A percentile compares a stretch with the other conserved stretches of the same genome.
Conservation (phyloP, 2,329 filamentous ascomycete species). For the Ophiocordyceps camponoti-leonardi region DNA sequence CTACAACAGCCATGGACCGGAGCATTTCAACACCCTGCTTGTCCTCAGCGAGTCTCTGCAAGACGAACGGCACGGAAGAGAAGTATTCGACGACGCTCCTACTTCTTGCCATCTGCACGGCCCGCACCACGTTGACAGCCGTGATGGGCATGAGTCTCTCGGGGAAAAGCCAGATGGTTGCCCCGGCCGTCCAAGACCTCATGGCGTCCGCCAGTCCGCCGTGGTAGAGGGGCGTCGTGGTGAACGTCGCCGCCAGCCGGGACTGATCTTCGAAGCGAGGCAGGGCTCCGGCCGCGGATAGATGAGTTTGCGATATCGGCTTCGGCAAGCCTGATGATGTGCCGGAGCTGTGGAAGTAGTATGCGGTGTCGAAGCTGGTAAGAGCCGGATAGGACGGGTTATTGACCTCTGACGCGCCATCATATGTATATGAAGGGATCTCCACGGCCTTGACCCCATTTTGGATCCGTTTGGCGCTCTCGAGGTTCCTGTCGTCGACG, state of each 20-base stretch:
- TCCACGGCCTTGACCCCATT: not conserved
- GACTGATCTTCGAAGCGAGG: conserved; percentile 22
- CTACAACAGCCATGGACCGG: conserved; percentile 39
- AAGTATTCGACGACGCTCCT: conserved; percentile 31
- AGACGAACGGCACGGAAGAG: conserved; percentile 41
- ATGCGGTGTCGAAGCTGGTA: conserved; percentile 24
- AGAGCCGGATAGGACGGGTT: conserved; percentile 2
- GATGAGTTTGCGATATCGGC: conserved; percentile 37
- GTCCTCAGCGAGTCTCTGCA: conserved; percentile 32
- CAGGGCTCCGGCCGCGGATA: conserved; percentile 31
- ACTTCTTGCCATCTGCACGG: conserved; percentile 20
- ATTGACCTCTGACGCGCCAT: not conserved
- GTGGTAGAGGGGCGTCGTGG: conserved; percentile 49
- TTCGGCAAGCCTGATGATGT: conserved; percentile 48
- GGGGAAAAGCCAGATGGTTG: conserved; percentile 46
- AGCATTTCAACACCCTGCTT: conserved; percentile 22
- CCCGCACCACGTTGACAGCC: conserved; percentile 29
- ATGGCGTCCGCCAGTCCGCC: conserved; percentile 47
- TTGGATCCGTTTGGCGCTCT: not conserved
- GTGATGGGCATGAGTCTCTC: conserved; percentile 38
- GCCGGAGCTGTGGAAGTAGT: conserved; percentile 46
- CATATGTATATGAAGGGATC: not conserved
- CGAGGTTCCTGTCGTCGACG: not conserved
- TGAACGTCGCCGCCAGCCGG: conserved; percentile 32
- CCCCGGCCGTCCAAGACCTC: conserved; percentile 41